Evolutionary conservation across 2,329 filamentous ascomycete genomes (phyloP).

Genomic region (Sclerotiophoma versabilis): DNA sequence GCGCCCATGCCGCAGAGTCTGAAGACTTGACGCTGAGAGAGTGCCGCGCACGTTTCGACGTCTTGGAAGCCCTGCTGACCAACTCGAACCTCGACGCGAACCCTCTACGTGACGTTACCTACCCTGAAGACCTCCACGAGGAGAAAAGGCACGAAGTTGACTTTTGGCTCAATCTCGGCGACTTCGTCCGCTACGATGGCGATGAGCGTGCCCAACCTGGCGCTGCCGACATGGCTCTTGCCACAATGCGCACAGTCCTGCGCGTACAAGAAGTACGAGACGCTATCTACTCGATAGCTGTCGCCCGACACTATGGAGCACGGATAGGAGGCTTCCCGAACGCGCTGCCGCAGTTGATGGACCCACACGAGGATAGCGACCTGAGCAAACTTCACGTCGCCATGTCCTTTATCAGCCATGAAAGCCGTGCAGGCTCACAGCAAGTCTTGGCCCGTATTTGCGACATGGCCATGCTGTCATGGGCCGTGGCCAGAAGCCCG

Average conservation of each 20-base stretch:
- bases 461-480: slow-evolving; percentile 57
- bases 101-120: slow-evolving; percentile 61
- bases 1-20: slow-evolving; percentile 40
- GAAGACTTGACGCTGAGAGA: slow-evolving; percentile 70
- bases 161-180: slow-evolving; percentile 83
- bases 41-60: slow-evolving; percentile 70
- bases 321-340: slow-evolving; percentile 58
- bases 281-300: slow-evolving; percentile 86
- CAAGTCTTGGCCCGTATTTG: slow-evolving; percentile 58
- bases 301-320: slow-evolving; percentile 76
- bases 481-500: slow-evolving; percentile 43
- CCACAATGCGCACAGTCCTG: slow-evolving; percentile 71
- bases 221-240: slow-evolving; percentile 70
- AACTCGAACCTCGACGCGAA: slow-evolving; percentile 70
- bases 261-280: slow-evolving; percentile 87
- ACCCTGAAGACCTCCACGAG: slow-evolving; percentile 54
- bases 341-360: slow-evolving; percentile 38
- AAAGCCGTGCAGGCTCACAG: slow-evolving; percentile 54
- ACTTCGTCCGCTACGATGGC: slow-evolving; percentile 71
- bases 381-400: slow-evolving; percentile 57
- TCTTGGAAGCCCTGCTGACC: slow-evolving; percentile 78
- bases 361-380: slow-evolving; percentile 45
- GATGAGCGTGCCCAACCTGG: slow-evolving; percentile 64
- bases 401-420: slow-evolving; percentile 56
- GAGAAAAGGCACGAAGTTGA: slow-evolving; percentile 64